Evolutionary conservation across 2,329 filamentous ascomycete species (phyloP).

Genomic region (Pseudovirgaria hyperparasitica): DNA sequence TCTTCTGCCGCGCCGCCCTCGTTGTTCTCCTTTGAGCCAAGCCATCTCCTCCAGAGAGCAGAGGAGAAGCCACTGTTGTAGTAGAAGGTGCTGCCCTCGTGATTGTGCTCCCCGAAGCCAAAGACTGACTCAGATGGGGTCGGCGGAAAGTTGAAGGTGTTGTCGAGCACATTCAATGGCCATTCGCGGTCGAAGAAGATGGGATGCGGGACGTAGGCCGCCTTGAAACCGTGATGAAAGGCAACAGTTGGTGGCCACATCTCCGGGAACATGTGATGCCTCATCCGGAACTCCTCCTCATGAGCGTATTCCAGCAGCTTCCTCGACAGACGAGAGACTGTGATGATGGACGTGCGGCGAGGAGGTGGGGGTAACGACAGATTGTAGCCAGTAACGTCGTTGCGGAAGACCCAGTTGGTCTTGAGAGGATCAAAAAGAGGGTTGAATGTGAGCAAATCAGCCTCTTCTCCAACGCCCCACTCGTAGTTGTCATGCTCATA

Average conservation of each 20-base stretch:
- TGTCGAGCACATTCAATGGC: conserved; percentile 35
- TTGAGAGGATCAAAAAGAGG: conserved; percentile 66
- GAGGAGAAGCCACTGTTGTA: conserved; percentile 37
- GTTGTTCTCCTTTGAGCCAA: conserved; percentile 34
- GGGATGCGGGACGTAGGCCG: conserved; percentile 65
- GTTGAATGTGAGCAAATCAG: conserved; percentile 60
- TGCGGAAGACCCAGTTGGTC: conserved; percentile 60
- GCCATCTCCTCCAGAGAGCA: conserved; percentile 36
- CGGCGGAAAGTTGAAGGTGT: conserved; percentile 35
- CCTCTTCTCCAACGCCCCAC: conserved; percentile 67
- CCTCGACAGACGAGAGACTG: conserved; percentile 60
- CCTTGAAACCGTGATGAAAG: conserved; percentile 66
- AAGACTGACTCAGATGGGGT: conserved; percentile 34
- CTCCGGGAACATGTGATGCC: conserved; percentile 62
- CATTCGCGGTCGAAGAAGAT: conserved; percentile 69
- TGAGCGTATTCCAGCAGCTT: conserved; percentile 65
- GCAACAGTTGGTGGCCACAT: conserved; percentile 66
- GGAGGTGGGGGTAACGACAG: conserved; percentile 44
- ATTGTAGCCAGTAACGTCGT: conserved; percentile 56
- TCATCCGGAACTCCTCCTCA: conserved; percentile 57
- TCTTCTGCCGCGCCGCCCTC: conserved; percentile 28
- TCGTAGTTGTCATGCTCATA: conserved; percentile 53
- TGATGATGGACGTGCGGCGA: conserved; percentile 65
- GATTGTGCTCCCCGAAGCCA: conserved; percentile 39
- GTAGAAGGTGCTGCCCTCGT: conserved; percentile 37